Evolutionary conservation across 257 asterid genomes (phyloP).

Genomic region (Nicotiana benthamiana): DNA sequence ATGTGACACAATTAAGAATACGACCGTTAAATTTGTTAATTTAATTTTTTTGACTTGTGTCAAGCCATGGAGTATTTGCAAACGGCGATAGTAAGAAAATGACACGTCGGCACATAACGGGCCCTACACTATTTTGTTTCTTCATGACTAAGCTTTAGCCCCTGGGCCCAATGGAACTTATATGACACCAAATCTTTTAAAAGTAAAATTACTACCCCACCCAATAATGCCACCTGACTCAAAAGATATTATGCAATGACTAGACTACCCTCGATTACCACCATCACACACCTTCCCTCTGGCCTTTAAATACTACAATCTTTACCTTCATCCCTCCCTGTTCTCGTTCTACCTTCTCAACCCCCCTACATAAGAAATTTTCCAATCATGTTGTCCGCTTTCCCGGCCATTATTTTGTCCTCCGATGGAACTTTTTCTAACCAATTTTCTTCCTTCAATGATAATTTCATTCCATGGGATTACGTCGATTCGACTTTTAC

Average conservation of each 20-base stretch:
- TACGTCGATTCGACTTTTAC: slow-evolving; percentile 24
- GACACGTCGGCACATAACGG: slow-evolving; percentile 23
- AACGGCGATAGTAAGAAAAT: neutral
- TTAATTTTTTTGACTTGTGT: no score
- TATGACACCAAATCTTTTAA: neutral
- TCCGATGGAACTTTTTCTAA: slow-evolving; percentile 23
- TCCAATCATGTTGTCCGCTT: slow-evolving; percentile 51
- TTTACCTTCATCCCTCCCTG: slow-evolving; percentile 44
- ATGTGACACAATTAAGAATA: no score
- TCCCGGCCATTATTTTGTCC: slow-evolving; percentile 26
- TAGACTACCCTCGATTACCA: slow-evolving; percentile 34
- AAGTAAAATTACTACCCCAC: slow-evolving; percentile 32
- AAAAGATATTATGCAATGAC: slow-evolving; percentile 29
- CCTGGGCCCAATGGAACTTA: slow-evolving; percentile 20
- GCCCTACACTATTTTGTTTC: slow-evolving; percentile 37
- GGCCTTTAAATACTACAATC: slow-evolving; percentile 49
- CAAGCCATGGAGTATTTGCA: neutral
- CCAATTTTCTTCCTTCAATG: slow-evolving; percentile 28
- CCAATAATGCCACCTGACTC: slow-evolving; percentile 60
- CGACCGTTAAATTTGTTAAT: no score
- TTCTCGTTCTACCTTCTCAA: slow-evolving; percentile 28
- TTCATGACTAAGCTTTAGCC: slow-evolving; percentile 62
- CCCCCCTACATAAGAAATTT: slow-evolving; percentile 15
- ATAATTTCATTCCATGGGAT: slow-evolving; percentile 48
- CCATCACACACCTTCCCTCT: slow-evolving; percentile 3